Conservation (phyloP, 2,329 filamentous ascomycete genomes). For the Drechslerella stenobrocha region DNA sequence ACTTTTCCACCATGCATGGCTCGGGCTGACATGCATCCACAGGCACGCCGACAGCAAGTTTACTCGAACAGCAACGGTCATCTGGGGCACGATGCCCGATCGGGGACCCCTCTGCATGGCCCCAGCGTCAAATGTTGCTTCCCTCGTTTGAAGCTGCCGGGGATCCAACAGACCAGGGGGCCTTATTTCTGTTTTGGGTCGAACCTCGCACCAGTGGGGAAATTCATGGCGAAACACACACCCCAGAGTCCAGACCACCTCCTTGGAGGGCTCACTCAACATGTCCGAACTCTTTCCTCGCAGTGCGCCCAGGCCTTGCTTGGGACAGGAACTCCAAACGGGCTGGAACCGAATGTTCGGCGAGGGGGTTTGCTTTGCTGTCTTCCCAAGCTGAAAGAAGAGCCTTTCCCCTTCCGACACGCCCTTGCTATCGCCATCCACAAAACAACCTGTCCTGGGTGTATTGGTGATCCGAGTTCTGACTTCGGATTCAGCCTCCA, state of each 20-base stretch:
- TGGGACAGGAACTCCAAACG: too few relatives aligned
- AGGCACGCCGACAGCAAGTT: slow-evolving; percentile 19
- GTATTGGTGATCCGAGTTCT: neutral
- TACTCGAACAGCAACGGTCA: slow-evolving; percentile 36
- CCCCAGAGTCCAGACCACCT: slow-evolving; percentile 29
- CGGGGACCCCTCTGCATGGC: neutral
- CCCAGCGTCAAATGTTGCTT: slow-evolving; percentile 27
- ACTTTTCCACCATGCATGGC: neutral
- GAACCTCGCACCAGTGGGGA: slow-evolving; percentile 29
- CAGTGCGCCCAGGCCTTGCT: too few relatives aligned
- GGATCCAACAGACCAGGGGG: neutral
- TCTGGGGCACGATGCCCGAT: neutral
- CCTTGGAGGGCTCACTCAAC: too few relatives aligned
- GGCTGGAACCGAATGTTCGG: neutral
- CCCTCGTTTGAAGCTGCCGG: slow-evolving; percentile 31
- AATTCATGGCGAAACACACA: slow-evolving; percentile 30
- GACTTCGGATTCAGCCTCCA: slow-evolving; percentile 1
- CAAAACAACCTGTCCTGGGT: neutral
- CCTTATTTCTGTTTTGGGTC: slow-evolving; percentile 18
- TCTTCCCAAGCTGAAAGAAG: slow-evolving; percentile 32
- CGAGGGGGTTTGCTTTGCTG: neutral
- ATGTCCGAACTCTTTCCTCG: neutral
- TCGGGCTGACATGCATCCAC: slow-evolving; percentile 25
- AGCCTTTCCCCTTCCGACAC: slow-evolving; percentile 40
- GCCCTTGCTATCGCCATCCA: slow-evolving; percentile 11